Evolutionary conservation across 345 rosid genomes (phyloP), one percentile per base, ranked within the genome.

Genomic region (Hypericum androsaemum): DNA sequence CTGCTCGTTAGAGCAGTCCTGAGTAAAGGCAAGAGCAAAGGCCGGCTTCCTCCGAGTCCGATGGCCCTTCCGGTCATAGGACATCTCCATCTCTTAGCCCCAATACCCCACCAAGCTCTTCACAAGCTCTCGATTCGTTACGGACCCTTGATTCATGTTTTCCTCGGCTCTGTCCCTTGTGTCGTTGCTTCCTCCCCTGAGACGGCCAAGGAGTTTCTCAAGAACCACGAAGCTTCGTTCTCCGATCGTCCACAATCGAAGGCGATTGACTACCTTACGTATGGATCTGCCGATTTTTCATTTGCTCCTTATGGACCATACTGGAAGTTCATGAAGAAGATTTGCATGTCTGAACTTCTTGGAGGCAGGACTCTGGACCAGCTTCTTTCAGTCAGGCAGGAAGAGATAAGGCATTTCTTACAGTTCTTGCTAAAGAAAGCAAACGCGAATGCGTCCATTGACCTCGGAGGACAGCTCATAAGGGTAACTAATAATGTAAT

Each of bases 251-350:
- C 83, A 0, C 22, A 12, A 12, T 10, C 12, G 4, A 40, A 58
- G 1, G 76, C 75, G 0, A 69, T 73, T 5, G 83, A 80, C 57
- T 71, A 60, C 66, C 81, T 75, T 22, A 73, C 83, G 0, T 76
- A 81, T 47, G 80, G 81, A 38, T 77, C 83, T 0, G 63, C 71
- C 37, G 79, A 68, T 64, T 78, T 81, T 62, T 39, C 70, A 7
- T 81, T 77, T 42, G 63, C 83, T 35, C 87, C 81, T 10, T 73
- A 73, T 8, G 83, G 81, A 39, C 62, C 76, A 8, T 73, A 78
- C 45, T 81, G 87, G 88, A 75, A 74, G 76, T 81, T 78, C 76
- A 69, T 75, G 81, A 81, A 78, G 75, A 78, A 81, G 53, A 58
- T 78, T n/a, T 69, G 75, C 57, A 65, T 71, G 78, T 42, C 72